Evolutionary conservation across 352 stramenopile species (phyloP).

Genomic region (Globisporangium parvum): DNA sequence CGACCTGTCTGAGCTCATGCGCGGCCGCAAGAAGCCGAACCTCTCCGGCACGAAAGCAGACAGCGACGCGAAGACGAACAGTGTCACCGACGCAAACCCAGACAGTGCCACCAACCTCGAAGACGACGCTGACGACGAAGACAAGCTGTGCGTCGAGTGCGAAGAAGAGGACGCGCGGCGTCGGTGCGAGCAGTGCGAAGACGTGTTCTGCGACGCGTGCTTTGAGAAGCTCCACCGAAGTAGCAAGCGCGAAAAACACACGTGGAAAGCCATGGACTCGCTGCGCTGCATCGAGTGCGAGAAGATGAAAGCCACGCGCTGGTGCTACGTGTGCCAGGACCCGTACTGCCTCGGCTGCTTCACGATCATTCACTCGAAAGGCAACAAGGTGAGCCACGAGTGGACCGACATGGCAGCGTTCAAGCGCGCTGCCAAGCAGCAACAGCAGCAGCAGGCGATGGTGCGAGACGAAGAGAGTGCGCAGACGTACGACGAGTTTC

Average conservation of each 20-base stretch:
- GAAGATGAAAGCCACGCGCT: constrained; percentile 79
- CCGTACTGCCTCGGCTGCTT: constrained; percentile 80
- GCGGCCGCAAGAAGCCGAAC: constrained; percentile 17
- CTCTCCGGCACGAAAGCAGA: constrained; percentile 1
- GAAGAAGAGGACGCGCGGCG: constrained; percentile 66
- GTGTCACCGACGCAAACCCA: background rate
- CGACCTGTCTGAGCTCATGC: constrained; percentile 24
- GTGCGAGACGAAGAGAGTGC: constrained; percentile 41
- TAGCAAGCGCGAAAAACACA: constrained; percentile 68
- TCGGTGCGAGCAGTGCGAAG: constrained; percentile 66
- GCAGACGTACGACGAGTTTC: constrained; percentile 73
- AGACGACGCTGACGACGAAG: constrained; percentile 37
- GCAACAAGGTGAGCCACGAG: constrained; percentile 63
- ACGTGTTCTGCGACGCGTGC: constrained; percentile 74
- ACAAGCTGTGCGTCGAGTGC: constrained; percentile 71
- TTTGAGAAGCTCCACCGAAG: constrained; percentile 72
- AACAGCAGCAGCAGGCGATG: constrained; percentile 26
- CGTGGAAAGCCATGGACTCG: constrained; percentile 64
- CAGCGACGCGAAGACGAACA: background rate
- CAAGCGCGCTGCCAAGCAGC: constrained; percentile 34
- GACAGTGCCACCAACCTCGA: constrained; percentile 10
- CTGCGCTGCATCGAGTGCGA: constrained; percentile 82
- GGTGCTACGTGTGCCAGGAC: constrained; percentile 67
- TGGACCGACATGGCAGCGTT: constrained; percentile 70
- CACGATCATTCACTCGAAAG: constrained; percentile 78